Evolutionary conservation across 1,284 basidiomycete genomes (phyloP).

Genomic region (Neolentinus lepideus): DNA sequence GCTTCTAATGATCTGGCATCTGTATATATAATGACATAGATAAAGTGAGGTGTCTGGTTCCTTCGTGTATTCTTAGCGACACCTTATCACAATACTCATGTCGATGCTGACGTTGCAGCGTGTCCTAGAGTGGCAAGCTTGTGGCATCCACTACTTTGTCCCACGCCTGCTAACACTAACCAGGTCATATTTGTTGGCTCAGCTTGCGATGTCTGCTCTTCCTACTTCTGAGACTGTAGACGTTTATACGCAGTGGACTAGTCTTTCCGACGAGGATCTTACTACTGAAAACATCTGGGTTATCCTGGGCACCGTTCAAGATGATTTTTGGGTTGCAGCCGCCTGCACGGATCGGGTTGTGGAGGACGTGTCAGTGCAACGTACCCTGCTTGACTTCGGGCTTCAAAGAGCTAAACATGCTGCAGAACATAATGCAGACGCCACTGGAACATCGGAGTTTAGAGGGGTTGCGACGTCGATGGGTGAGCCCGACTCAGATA

Average conservation of each 20-base stretch:
- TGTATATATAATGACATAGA: neutral
- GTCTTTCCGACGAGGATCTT: slow-evolving; percentile 46
- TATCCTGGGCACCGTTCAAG: slow-evolving; percentile 42
- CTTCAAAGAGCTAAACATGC: slow-evolving; percentile 47
- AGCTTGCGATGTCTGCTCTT: neutral
- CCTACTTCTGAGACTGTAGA: slow-evolving; percentile 11
- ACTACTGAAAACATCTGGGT: slow-evolving; percentile 39
- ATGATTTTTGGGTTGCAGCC: slow-evolving; percentile 69
- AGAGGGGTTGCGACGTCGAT: slow-evolving; percentile 38
- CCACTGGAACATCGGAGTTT: slow-evolving; percentile 7
- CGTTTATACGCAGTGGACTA: slow-evolving; percentile 47
- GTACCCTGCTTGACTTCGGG: slow-evolving; percentile 52
- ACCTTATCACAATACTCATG: neutral
- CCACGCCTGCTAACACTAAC: neutral
- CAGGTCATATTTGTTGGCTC: neutral
- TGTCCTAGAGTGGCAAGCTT: neutral
- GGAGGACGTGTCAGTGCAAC: slow-evolving; percentile 47
- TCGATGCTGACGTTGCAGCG: neutral
- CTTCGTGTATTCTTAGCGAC: neutral
- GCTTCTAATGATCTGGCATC: slow-evolving; percentile 7
- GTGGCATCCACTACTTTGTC: neutral
- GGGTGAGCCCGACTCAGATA: slow-evolving; percentile 23
- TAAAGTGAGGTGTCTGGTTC: neutral
- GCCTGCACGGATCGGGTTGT: slow-evolving; percentile 66
- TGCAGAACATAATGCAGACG: slow-evolving; percentile 20